These are phyloP conservation scores for Paradendryphiella salina DNA, from an alignment of 2,329 filamentous ascomycete genomes.

Conservation along the genomic window DNA sequence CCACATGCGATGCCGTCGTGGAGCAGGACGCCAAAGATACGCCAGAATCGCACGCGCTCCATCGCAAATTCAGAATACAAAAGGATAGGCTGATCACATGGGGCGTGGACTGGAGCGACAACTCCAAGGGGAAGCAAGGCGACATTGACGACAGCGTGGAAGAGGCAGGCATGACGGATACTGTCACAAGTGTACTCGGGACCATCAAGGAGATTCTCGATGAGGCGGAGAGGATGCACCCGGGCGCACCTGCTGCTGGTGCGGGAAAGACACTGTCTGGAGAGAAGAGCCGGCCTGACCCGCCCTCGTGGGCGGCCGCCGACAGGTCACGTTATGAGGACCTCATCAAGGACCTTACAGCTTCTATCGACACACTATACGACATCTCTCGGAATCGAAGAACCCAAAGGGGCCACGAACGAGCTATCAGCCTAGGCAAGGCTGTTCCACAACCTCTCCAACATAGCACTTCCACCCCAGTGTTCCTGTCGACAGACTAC, in stretches of 20 bases:
- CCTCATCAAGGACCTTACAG: constrained; percentile 72
- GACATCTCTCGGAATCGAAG: constrained; percentile 70
- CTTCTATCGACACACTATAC: constrained; percentile 78
- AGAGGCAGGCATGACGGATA: constrained; percentile 70
- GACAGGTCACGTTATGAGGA: constrained; percentile 78
- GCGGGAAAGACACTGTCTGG: constrained; percentile 38
- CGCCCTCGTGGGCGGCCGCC: constrained; percentile 55
- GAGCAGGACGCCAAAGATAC: constrained; percentile 62
- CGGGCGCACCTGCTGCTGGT: constrained; percentile 47
- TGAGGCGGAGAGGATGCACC: constrained; percentile 73
- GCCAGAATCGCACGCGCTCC: constrained; percentile 70
- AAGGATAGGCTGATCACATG: constrained; percentile 78
- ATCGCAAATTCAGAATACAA: constrained; percentile 77
- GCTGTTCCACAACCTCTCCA: constrained; percentile 21
- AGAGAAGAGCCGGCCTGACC: constrained; percentile 45
- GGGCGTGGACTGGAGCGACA: constrained; percentile 81
- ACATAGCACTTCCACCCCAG: constrained; percentile 21
- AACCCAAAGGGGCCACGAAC: constrained; percentile 36
- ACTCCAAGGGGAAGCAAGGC: constrained; percentile 59
- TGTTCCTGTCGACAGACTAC: constrained; percentile 42
- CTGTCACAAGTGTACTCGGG: constrained; percentile 76
- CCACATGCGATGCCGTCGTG: constrained; percentile 71
- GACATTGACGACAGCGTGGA: constrained; percentile 73
- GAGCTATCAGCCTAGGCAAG: constrained; percentile 27
- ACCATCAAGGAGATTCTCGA: constrained; percentile 80